Evolutionary conservation across 2,329 filamentous ascomycete genomes (phyloP).

Genomic region (Metarhizium sp.): DNA sequence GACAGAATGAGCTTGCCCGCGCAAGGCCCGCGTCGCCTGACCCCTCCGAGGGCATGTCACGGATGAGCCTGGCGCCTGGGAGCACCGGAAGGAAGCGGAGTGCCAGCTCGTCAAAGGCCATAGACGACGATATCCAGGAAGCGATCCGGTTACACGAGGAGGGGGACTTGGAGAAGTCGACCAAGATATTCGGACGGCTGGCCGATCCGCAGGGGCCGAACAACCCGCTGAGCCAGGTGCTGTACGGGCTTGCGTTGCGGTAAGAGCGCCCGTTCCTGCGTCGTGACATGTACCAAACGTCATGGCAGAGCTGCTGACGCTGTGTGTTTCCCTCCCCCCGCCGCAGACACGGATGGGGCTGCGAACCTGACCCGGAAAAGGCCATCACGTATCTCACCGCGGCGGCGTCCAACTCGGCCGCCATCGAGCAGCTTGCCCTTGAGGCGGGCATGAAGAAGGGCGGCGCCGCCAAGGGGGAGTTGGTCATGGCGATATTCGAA

Average conservation of each 20-base stretch:
- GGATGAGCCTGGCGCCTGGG: constrained; percentile 16
- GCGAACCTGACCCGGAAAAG: constrained; percentile 56
- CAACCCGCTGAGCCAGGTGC: constrained; percentile 88
- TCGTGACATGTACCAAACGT: not conserved
- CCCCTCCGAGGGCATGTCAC: constrained; percentile 17
- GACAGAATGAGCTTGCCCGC: constrained; percentile 42
- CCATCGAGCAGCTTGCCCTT: constrained; percentile 77
- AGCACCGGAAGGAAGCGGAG: not conserved
- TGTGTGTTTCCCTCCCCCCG: not conserved
- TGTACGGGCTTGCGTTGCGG: constrained; percentile 87
- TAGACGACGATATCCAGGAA: constrained; percentile 74
- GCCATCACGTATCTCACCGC: constrained; percentile 80
- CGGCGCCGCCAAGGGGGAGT: constrained; percentile 88
- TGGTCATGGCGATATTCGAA: constrained; percentile 94
- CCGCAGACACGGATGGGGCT: constrained; percentile 85
- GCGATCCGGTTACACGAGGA: constrained; percentile 90
- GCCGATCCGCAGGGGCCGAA: constrained; percentile 79
- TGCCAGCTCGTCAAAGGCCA: constrained; percentile 35
- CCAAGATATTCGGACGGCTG: constrained; percentile 73
- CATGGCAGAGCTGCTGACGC: not conserved
- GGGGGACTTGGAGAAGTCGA: constrained; percentile 70
- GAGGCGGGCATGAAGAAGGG: constrained; percentile 85
- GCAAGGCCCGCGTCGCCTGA: constrained; percentile 31
- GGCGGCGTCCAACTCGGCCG: constrained; percentile 82
- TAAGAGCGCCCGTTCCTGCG: constrained; percentile 31